Evolutionary conservation across 2,329 filamentous ascomycete species (phyloP), one percentile per base, ranked within the genome.

Genomic region (Tolypocladium cylindrosporum): DNA sequence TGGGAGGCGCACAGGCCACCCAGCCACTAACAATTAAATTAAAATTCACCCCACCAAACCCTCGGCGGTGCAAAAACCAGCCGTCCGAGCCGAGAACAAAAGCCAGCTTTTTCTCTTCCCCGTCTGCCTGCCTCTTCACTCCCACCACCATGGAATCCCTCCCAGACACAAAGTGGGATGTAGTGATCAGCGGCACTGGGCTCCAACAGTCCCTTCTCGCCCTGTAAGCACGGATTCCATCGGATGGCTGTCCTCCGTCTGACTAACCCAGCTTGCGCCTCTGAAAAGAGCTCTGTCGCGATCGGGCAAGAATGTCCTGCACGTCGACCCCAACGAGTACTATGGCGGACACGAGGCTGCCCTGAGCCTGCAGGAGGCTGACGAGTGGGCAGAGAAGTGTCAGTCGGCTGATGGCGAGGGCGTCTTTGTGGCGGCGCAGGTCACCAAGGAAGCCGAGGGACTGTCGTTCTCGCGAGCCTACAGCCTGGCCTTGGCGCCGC

Each of bases 331-430:
- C 62, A 92, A 96, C 75, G 80, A 86, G 61, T 96, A 90, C 73
- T 97, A 97, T 75, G 93, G 93, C 66, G 89, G 89, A 56, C 72
- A 86, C 43, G 91, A 96, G 69, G 91, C 93, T 61, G 90, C 91
- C 2, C 83, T 97, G 64, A 94, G 86, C 72, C 77, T 97, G 41
- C 82, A 90, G 61, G 93, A 97, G 70, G 86, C 84, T 42, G 86
- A 92, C 64, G 79, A 80, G 42, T 97, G 91, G 91, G 85, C 79
- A 51, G 75, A 77, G 53, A 65, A 66, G 56, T 66, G 77, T 53
- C 64, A 66, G 16, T 62, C 60, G 6, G 61, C 61, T 8, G 59
- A 64, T 50, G 61, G 61, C 51, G 63, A 64, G 5, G 61, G 63
- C 56, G 56, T 68, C 43, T 69, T 73, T 57, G 54, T 63, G 40